Percentiles rank a stretch among this genome's conserved stretches.
phyloP scores from a whole-genome alignment of 257 asterid genomes.

The Solanum neorickii region DNA sequence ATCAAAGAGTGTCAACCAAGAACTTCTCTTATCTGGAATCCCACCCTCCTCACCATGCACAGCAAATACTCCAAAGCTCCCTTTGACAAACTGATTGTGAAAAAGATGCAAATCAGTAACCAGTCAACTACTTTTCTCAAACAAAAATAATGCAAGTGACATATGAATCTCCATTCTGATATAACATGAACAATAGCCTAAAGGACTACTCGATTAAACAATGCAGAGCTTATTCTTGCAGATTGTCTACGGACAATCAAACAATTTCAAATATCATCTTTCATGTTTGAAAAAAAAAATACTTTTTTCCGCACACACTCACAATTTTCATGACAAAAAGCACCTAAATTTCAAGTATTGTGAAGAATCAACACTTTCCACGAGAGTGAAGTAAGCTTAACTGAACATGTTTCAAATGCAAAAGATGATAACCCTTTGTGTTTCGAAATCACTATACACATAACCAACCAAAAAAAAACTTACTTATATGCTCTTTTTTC shows the following conservation, averaged over 20 bases:
- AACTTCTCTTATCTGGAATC: constrained; percentile 34
- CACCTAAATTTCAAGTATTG: background rate
- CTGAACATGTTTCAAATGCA: background rate
- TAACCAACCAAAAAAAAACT: background rate
- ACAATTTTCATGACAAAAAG: background rate
- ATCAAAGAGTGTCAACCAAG: constrained; percentile 66
- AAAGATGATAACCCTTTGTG: background rate
- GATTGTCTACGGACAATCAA: background rate
- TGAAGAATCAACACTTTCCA: background rate
- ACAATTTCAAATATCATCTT: background rate
- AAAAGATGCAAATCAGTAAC: background rate
- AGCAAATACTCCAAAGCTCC: constrained; percentile 68
- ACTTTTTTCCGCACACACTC: background rate
- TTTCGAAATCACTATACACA: background rate
- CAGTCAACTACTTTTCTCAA: background rate
- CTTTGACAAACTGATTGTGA: constrained; percentile 40
- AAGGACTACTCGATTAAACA: background rate
- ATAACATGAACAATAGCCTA: background rate
- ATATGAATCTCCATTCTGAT: background rate
- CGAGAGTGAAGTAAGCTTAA: background rate
- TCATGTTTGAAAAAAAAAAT: background rate
- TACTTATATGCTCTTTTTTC: background rate
- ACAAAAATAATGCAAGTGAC: background rate
- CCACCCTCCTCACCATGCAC: constrained; percentile 60
- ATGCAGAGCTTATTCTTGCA: background rate